Percentiles rank a stretch among this genome's conserved stretches.
Conservation (phyloP, 495 filamentous ascomycete species). For the Penicillium verhagenii region DNA sequence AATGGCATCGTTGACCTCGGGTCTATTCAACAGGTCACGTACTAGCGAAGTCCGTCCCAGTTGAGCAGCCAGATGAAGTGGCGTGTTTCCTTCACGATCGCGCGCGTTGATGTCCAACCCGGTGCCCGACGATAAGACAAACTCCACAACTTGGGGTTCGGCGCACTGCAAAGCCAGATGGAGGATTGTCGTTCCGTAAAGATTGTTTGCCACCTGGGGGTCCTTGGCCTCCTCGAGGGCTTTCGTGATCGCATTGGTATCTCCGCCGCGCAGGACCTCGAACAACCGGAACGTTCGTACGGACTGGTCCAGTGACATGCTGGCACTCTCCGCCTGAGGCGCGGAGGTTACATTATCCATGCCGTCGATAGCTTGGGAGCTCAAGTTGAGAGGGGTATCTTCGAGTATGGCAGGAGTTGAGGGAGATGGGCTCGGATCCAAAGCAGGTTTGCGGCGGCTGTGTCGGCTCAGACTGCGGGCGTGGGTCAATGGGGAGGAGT, state of each 20-base stretch:
- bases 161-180: conserved; percentile 98
- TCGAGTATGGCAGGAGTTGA: conserved; percentile 27
- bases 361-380: conserved; percentile 19
- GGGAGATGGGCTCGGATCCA: conserved; percentile 21
- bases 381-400: conserved; percentile 27
- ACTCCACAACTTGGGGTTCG: conserved; percentile 93
- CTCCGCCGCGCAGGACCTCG: conserved; percentile 84
- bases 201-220: conserved; percentile 37
- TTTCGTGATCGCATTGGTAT: conserved; percentile 85
- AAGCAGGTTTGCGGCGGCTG: conserved; percentile 24
- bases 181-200: conserved; percentile 83
- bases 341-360: conserved; percentile 34
- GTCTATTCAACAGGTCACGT: conserved; percentile 71
- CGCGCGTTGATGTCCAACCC: conserved; percentile 80
- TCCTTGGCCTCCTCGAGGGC: conserved; percentile 72
- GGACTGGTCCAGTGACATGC: conserved; percentile 81
- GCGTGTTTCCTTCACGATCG: conserved; percentile 90
- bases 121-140: conserved; percentile 70
- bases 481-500: conserved; percentile 25
- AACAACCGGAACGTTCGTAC: conserved; percentile 92
- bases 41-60: conserved; percentile 80
- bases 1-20: conserved; percentile 83
- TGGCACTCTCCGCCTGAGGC: conserved; percentile 29
- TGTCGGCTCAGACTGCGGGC: conserved; percentile 33
- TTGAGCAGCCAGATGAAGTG: conserved; percentile 82